Evolutionary conservation across 495 filamentous ascomycete species (phyloP), one percentile per base, ranked within the genome.

Genomic region (Talaromyces ruber): DNA sequence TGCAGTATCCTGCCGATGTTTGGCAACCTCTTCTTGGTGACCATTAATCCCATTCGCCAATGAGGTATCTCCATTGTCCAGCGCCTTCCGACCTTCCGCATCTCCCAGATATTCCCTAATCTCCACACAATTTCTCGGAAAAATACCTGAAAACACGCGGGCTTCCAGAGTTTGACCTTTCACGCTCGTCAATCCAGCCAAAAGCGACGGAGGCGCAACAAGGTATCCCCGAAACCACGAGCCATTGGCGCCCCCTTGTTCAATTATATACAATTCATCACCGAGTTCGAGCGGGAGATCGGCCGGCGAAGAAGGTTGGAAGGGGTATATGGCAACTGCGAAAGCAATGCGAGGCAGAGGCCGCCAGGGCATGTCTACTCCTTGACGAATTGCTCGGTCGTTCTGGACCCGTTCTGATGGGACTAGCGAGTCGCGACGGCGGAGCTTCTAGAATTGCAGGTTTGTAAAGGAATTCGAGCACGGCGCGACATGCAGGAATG

Each of bases 181-280:
- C 65, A 86, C 85, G 69, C 88, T 92, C 5, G 95, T 98, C 66
- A 98, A 80, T 37, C 93, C 95, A 18, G 94, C 91, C 56, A 98
- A 84, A 65, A 98, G 77, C 53, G 91, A 96, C 6, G 95, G 95
- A 7, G 94, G 94, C 68, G 93, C 91, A 62, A 98, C 87, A 53
- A 98, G 82, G 75, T 98, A 98, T 45, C 94, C 94, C 16, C 94
- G 87, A 68, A 90, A 92, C 95, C 95, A 98, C 68, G 91, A 82
- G 64, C 87, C 89, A 74, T 95, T 83, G 24, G 72, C 74, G 3
- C 92, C 93, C n/a, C 88, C 87, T 74, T 97, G 91, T 76, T 98
- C 94, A 69, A 98, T 97, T 61, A 98, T 96, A 75, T 98, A 98
- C 58, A 98, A 80, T 74, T 98, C 94, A 81, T 98, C 94, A 70